These are phyloP conservation scores for Hordeum pubiflorum DNA, from an alignment of 202 grass and related monocot species.

Conservation along the genomic window DNA sequence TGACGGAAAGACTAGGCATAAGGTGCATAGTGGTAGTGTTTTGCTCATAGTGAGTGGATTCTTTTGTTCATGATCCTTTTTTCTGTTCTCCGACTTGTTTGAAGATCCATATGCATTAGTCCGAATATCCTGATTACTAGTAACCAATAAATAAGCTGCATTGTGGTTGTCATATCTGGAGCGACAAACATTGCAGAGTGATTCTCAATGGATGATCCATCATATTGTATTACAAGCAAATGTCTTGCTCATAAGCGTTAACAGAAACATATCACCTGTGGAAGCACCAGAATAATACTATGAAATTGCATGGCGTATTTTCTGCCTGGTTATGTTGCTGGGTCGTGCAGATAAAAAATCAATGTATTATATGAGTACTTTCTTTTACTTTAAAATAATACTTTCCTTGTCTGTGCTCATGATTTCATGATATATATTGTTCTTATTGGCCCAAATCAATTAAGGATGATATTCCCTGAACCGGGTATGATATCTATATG, in stretches of 20 bases:
- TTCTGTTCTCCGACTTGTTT: neutral
- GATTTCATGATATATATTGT: neutral
- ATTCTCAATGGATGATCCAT: neutral
- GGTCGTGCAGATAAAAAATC: neutral
- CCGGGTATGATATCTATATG: neutral
- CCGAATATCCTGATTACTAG: neutral
- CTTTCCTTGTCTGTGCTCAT: neutral
- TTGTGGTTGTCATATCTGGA: neutral
- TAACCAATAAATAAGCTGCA: conserved; percentile 11
- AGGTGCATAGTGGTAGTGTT: neutral
- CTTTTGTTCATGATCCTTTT: neutral
- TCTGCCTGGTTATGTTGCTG: neutral
- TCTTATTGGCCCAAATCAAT: neutral
- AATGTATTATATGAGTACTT: neutral
- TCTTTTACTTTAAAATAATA: neutral
- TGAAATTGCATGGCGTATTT: neutral
- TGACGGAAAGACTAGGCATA: neutral
- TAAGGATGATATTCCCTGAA: neutral
- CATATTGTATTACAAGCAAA: neutral
- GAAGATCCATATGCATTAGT: neutral
- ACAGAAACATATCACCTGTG: conserved; percentile 1
- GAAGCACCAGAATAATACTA: neutral
- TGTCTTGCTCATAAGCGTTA: neutral
- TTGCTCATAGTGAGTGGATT: neutral
- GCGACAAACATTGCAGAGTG: neutral